Base-by-base conservation (phyloP, 306 rosid species). In the Cajanus cajan region DNA sequence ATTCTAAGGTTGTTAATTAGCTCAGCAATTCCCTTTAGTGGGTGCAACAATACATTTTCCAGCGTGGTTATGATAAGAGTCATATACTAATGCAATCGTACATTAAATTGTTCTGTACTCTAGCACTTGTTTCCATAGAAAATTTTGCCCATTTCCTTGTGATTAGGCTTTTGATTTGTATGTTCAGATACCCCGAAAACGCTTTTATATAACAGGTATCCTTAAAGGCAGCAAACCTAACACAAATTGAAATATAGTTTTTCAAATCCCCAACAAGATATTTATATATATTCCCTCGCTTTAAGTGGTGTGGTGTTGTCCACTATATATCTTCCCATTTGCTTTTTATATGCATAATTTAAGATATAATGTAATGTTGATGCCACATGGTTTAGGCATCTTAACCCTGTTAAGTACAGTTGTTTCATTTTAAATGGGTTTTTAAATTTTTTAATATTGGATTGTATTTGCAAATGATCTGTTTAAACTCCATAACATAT, bases 161-260 rank as follows among this genome's bases (percentile, higher is more conserved):
- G 79, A 74, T 57, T 81, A 75, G 79, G 86, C 87, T 77, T 87
- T 82, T 82, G 82, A 78, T 74, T 84, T 59, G 78, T 45, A 55
- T 68, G 70, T 68, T 52, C n/a, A 82, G 80, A 75, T 80, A 57
- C 48, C 66, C 72, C 58, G 55, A 64, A 43, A 52, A 14, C 15
- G 31, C 57, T 78, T 77, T 86, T 61, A 43, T 59, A 55, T 61
- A 64, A 67, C 89, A 78, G 84, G 91, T 82, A 88, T 85, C 95
- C 95, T 81, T 90, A 88, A 85, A 66, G 85, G 89, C 82, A 80
- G 68, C 92, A 88, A 72, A 74, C 82, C 86, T 82, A 79, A 77
- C 87, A 63, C 72, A 37, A 36, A 77, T 77, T 77, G 62, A 16
- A 66, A 39, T 24, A 19, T 66, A 2, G n/a, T 73, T 40, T 57